Conservation (phyloP, 208 protist species). For the Acanthamoeba quina region DNA sequence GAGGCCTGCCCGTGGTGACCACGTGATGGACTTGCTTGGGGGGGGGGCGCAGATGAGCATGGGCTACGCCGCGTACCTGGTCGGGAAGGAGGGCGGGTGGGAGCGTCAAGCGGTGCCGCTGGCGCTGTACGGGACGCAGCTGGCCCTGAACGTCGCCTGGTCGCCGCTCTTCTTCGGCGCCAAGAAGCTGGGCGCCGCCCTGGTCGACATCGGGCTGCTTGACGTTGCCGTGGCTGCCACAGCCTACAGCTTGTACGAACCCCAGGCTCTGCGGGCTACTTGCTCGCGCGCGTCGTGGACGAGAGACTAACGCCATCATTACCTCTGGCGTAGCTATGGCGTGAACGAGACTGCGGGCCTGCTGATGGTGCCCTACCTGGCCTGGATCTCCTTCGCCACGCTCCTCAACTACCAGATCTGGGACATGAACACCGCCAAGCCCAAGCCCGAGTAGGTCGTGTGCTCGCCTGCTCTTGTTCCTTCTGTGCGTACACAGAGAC, state of each 20-base stretch:
- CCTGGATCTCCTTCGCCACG: slow-evolving; percentile 42
- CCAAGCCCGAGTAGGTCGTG: background rate
- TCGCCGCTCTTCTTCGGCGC: slow-evolving; percentile 63
- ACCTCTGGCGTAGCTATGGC: background rate
- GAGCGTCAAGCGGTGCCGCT: slow-evolving; percentile 10
- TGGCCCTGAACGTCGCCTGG: slow-evolving; percentile 61
- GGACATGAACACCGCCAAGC: background rate
- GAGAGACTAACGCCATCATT: background rate
- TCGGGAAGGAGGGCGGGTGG: background rate
- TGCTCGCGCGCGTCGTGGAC: background rate
- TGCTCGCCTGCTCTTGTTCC: background rate
- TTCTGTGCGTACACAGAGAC: too few relatives aligned
- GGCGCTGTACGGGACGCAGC: slow-evolving; percentile 24
- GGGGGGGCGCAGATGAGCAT: background rate
- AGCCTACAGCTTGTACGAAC: slow-evolving; percentile 16
- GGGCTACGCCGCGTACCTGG: slow-evolving; percentile 60
- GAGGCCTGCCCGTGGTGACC: background rate
- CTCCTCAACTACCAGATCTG: slow-evolving; percentile 49
- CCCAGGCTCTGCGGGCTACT: background rate
- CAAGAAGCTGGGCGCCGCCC: slow-evolving; percentile 31
- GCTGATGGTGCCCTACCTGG: slow-evolving; percentile 57
- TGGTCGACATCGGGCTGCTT: slow-evolving; percentile 51
- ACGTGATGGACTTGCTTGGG: background rate
- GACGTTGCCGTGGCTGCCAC: background rate
- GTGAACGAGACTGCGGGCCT: slow-evolving; percentile 61